These are phyloP conservation scores for Daedaleopsis nitida DNA, from an alignment of 768 basidiomycete species.

Conservation along the genomic window DNA sequence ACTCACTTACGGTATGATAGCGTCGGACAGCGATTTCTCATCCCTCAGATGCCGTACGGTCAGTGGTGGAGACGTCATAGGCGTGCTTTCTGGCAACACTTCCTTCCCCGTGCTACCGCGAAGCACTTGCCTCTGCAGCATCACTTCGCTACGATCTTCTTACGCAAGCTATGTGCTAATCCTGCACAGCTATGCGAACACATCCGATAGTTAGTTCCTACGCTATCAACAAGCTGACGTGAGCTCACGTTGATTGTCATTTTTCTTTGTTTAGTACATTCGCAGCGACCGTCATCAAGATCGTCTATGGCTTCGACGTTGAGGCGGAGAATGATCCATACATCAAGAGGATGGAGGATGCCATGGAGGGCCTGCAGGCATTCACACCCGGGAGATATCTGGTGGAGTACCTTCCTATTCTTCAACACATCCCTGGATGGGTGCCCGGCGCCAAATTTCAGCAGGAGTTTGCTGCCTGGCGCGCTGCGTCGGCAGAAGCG, in stretches of 20 bases:
- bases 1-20: no score
- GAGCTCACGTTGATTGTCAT: no score
- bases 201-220: background rate
- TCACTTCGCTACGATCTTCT: background rate
- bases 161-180: background rate
- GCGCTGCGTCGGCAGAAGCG: no score
- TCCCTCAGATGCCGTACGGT: background rate
- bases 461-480: no score
- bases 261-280: no score
- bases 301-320: constrained; percentile 5
- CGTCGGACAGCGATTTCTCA: background rate
- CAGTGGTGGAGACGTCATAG: background rate
- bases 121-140: background rate
- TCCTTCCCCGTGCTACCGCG: background rate
- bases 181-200: background rate
- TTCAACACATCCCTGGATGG: constrained; percentile 23
- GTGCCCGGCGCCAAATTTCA: no score
- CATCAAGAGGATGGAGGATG: constrained; percentile 19
- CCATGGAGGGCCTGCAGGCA: constrained; percentile 27
- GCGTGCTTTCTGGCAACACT: background rate
- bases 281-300: background rate
- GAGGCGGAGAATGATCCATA: background rate
- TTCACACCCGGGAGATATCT: constrained; percentile 23
- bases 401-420: constrained; percentile 31
- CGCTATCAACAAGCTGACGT: no score